Evolutionary conservation across 2,329 filamentous ascomycete species (phyloP).

Genomic region (Grosmannia huntii): DNA sequence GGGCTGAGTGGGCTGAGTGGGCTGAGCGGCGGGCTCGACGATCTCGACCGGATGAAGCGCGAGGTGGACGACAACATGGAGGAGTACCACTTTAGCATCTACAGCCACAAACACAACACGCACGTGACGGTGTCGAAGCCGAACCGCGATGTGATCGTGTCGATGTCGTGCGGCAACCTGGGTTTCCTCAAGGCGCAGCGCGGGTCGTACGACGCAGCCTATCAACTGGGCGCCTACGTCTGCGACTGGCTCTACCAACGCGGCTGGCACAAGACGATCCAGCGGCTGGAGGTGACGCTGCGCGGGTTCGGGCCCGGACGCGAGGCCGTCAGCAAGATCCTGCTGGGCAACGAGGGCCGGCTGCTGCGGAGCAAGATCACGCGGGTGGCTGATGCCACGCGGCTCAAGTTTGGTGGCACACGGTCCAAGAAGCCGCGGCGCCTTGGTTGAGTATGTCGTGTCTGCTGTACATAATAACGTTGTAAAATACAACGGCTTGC

Average conservation of each 20-base stretch:
- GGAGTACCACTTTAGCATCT: conserved; percentile 78
- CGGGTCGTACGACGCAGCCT: conserved; percentile 78
- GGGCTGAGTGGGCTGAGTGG: not conserved
- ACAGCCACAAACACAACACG: conserved; percentile 83
- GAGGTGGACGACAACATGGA: conserved; percentile 22
- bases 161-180: conserved; percentile 71
- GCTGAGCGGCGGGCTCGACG: conserved; percentile 5
- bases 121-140: conserved; percentile 84
- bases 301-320: conserved; percentile 78
- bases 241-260: conserved; percentile 75
- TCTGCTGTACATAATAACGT: not conserved
- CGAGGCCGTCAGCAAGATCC: conserved; percentile 79
- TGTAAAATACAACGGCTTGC: no score
- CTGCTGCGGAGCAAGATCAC: conserved; percentile 61
- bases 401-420: conserved; percentile 90
- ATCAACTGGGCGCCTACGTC: conserved; percentile 75
- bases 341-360: conserved; percentile 76
- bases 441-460: conserved; percentile 39
- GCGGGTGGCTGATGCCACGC: conserved; percentile 73
- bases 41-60: conserved; percentile 11
- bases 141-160: conserved; percentile 65
- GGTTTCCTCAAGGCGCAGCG: conserved; percentile 79
- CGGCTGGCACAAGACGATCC: conserved; percentile 63
- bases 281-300: conserved; percentile 64
- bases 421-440: conserved; percentile 76